Evolutionary conservation across 2,329 filamentous ascomycete genomes (phyloP).

Genomic region (Cercospora berteroae): DNA sequence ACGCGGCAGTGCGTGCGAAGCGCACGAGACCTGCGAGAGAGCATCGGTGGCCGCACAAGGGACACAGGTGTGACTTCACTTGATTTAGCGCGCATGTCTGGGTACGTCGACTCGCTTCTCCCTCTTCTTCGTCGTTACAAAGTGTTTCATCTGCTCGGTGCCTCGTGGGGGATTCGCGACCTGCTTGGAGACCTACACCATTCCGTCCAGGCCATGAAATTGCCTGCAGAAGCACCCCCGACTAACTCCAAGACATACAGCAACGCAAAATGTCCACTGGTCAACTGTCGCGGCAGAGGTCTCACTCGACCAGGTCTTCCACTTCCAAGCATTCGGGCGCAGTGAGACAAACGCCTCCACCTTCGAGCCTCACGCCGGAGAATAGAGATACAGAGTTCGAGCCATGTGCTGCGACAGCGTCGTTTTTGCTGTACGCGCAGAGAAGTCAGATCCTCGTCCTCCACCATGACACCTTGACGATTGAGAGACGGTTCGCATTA

Average conservation of each 20-base stretch:
- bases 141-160: slow-evolving; percentile 28
- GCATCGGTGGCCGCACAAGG: slow-evolving; percentile 23
- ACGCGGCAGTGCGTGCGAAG: slow-evolving; percentile 28
- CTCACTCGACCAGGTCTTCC: slow-evolving; percentile 30
- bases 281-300: slow-evolving; percentile 42
- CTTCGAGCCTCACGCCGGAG: slow-evolving; percentile 46
- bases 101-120: slow-evolving; percentile 32
- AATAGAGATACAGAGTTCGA: slow-evolving; percentile 63
- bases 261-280: slow-evolving; percentile 46
- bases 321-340: slow-evolving; percentile 12
- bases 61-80: slow-evolving; percentile 31
- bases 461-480: slow-evolving; percentile 86
- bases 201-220: slow-evolving; percentile 26
- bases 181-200: slow-evolving; percentile 25
- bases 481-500: slow-evolving; percentile 80
- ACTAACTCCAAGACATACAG: slow-evolving; percentile 30
- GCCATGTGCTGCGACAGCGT: slow-evolving; percentile 85
- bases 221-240: slow-evolving; percentile 8
- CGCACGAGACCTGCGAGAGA: slow-evolving; percentile 35
- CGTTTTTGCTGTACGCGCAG: slow-evolving; percentile 85
- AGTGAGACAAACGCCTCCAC: slow-evolving; percentile 39
- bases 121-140: slow-evolving; percentile 21
- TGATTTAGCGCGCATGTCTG: slow-evolving; percentile 36
- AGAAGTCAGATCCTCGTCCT: slow-evolving; percentile 79
- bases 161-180: slow-evolving; percentile 26